Evolutionary conservation across 345 rosid species (phyloP), one percentile per base, ranked within the genome.

Genomic region (Durio zibethinus): DNA sequence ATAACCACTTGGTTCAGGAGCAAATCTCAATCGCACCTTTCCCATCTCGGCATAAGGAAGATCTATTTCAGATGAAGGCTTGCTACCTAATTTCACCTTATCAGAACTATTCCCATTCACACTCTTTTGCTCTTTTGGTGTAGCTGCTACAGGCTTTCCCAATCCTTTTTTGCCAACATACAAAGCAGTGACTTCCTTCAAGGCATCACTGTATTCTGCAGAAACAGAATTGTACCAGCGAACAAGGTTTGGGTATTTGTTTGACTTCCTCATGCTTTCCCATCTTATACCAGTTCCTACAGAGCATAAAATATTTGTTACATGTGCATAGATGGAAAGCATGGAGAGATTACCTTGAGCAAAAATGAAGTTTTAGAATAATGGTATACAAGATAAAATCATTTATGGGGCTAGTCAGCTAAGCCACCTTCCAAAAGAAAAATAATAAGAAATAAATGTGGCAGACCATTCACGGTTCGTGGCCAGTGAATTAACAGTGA

Each of bases 1-100:
- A 85, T 81, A 96, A 53, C 99, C 99, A 16, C 98, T 93, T 47
- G 99, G 99, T 72, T 96, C 98, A 7, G 99, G 99, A 7, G 99
- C 98, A 86, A 96, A 96, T 53, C 97, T 87, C 83, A 96, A 82
- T 8, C 85, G 77, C 47, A 96, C 97, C 83, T 90, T 88, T 76
- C 99, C 97, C 53, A 89, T 33, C 74, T 90, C 95, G 81, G 97
- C 97, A 76, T 82, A 87, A 0, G 98, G 98, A 82, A 96, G 90
- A 82, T 92, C 93, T 7, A 96, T 85, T 83, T 89, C 95, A 73
- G 80, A 59, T 29, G 89, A 74, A 35, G 89, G 25, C 79, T 76
- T 79, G 79, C 62, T 83, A 50, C 69, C 74, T 16, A 81, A 80
- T 78, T 91, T 96, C 4, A 86, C 93, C 85, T 87, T 91, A 53